Evolutionary conservation across 1,284 basidiomycete genomes (phyloP), one percentile per base, ranked within the genome.

Genomic region (Leccinum colubrinum): DNA sequence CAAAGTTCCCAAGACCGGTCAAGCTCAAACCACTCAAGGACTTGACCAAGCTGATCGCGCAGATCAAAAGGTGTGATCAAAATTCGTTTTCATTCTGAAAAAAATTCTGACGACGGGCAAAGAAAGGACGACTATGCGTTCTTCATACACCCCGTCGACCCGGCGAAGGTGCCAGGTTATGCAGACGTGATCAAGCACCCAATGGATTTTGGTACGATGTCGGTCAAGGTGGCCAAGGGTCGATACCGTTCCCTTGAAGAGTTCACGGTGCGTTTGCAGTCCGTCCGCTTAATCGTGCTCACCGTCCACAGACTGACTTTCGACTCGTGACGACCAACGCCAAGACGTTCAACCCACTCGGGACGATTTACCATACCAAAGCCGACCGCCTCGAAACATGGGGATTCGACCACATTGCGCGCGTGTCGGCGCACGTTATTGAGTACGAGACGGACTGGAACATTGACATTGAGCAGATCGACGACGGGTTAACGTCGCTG

Each of bases 61-160:
- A 88, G 73, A 84, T 92, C 52, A 90, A 90, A 77, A 91, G 87
- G 90, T 91, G 64, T 3, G 35, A 11, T n/a, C 27, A 12, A 22
- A 15, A 2, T 5, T 54, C 20, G 20, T 9, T 15, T 30, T 27
- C 7, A 8, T 30, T 25, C 7, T 15, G 22, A 5, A 6, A 6
- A 12, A 27, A 30, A 4, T 67, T 56, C 60, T 67, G 59, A 67
- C 52, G 61, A 60, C 25, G 62, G 37, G 22, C 25, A 56, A 64
- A 92, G 91, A 77, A 93, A 91, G 72, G 92, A 94, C 71, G 88
- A 90, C 72, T 94, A 94, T 80, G 89, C 87, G 5, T 93, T 94
- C 75, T 94, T 94, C 71, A 76, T 92, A 59, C 73, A 77, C 51
- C 91, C 92, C 0, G 92, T 94, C 12, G 81, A 93, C 72, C 72